Conservation (phyloP, 306 rosid genomes). For the Canavalia gladiata region DNA sequence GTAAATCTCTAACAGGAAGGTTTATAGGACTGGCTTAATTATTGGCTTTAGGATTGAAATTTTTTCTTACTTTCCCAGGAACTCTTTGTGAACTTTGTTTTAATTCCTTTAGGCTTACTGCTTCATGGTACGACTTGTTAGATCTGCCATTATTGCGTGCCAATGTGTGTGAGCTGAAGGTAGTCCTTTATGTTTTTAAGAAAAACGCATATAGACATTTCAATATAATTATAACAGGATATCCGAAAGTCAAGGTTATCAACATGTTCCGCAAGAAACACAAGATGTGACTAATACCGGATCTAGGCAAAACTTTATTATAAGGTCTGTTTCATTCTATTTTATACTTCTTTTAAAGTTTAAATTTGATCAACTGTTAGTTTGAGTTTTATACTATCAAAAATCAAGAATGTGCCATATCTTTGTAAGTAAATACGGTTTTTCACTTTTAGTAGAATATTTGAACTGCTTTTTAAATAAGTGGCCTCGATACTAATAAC, state of each 20-base stretch:
- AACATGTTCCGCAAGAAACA: slow-evolving; percentile 4
- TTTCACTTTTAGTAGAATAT: not conserved
- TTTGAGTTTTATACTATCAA: not conserved
- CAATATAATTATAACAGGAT: no score
- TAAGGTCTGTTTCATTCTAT: not conserved
- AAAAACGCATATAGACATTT: no score
- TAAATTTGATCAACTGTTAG: not conserved
- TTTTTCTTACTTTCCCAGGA: slow-evolving; percentile 3
- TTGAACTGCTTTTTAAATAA: slow-evolving; percentile 3
- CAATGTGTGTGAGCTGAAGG: no score
- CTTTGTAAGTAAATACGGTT: not conserved
- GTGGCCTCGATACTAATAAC: not conserved
- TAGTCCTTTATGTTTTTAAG: no score
- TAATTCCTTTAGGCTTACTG: no score
- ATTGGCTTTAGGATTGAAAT: not conserved
- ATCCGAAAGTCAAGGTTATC: no score
- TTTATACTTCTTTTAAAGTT: not conserved
- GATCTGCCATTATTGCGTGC: no score
- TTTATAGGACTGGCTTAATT: not conserved
- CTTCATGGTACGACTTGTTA: no score
- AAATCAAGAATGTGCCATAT: not conserved
- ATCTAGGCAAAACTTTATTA: slow-evolving; percentile 8
- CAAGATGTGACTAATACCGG: not conserved
- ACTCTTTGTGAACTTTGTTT: not conserved
- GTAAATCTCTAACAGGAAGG: not conserved